These are phyloP conservation scores for Paramecium tetraurelia DNA, from an alignment of 73 alveolate species.

Conservation along the genomic window DNA sequence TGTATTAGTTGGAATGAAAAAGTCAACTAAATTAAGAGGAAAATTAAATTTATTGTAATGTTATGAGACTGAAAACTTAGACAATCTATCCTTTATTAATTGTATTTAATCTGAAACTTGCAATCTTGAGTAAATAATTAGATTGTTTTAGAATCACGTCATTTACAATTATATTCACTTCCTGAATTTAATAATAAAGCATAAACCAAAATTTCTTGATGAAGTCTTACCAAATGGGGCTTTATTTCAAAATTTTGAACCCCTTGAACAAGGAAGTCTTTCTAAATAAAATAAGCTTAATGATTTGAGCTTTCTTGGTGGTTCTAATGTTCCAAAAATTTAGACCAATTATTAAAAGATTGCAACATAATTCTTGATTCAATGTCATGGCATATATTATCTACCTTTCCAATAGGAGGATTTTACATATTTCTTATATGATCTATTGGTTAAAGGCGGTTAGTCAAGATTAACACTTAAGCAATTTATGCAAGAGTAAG, in stretches of 20 bases:
- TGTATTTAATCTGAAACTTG: not conserved
- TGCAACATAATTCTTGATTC: not conserved
- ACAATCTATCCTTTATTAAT: not conserved
- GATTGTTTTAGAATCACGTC: not conserved
- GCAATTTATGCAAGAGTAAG: not conserved
- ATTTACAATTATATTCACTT: constrained; percentile 13
- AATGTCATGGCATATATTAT: not conserved
- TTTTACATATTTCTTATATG: not conserved
- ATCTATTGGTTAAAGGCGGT: not conserved
- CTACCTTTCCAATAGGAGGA: not conserved
- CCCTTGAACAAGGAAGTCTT: not conserved
- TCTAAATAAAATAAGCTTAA: not conserved
- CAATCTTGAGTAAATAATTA: not conserved
- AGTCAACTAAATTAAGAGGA: not conserved
- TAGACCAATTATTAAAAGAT: not conserved
- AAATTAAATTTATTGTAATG: not conserved
- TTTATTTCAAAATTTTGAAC: not conserved
- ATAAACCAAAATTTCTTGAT: not conserved
- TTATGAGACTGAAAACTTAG: not conserved
- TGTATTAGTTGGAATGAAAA: not conserved
- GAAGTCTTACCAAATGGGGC: not conserved
- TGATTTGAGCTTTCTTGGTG: not conserved
- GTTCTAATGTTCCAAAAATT: not conserved
- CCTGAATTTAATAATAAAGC: not conserved
- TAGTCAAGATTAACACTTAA: not conserved